A percentile compares a stretch with the other conserved stretches of the same genome.
phyloP scores from a whole-genome alignment of 805 yeast species.

The Pichia manshurica region DNA sequence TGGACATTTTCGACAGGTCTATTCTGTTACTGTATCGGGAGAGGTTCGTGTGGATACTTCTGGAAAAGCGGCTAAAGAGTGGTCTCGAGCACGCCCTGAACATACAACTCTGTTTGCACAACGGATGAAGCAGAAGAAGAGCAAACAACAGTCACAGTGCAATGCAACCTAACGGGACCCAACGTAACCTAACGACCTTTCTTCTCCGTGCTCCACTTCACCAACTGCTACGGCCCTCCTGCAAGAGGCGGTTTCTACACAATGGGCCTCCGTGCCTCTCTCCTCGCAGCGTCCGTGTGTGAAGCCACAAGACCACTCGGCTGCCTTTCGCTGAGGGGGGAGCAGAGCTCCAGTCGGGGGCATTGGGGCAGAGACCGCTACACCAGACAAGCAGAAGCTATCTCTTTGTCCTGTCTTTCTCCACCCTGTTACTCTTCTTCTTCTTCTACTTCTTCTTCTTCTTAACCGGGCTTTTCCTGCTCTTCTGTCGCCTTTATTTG shows the following conservation, averaged over 20 bases:
- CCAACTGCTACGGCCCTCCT: too few species aligned
- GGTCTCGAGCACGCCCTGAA: not conserved
- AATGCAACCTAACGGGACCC: too few species aligned
- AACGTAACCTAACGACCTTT: too few species aligned
- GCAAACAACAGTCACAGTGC: not conserved
- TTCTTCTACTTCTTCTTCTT: not conserved
- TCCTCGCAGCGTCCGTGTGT: too few species aligned
- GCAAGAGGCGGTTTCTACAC: too few species aligned
- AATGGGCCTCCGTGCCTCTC: too few species aligned
- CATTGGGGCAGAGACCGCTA: too few species aligned
- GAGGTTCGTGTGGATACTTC: not conserved
- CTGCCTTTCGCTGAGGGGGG: not conserved
- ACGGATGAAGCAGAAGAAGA: not conserved
- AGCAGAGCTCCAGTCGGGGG: too few species aligned
- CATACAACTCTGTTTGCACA: not conserved
- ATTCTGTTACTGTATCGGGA: not conserved
- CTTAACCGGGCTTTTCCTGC: not conserved
- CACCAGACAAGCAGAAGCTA: too few species aligned
- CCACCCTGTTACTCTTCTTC: too few species aligned
- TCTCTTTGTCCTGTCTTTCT: too few species aligned
- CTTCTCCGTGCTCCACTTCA: too few species aligned
- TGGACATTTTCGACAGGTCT: constrained; percentile 6
- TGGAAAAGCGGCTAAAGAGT: not conserved
- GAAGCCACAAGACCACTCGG: constrained; percentile 6
- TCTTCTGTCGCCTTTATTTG: not conserved